Evolutionary conservation across 2,329 filamentous ascomycete species (phyloP).

Genomic region (Myriosclerotinia curreyana): DNA sequence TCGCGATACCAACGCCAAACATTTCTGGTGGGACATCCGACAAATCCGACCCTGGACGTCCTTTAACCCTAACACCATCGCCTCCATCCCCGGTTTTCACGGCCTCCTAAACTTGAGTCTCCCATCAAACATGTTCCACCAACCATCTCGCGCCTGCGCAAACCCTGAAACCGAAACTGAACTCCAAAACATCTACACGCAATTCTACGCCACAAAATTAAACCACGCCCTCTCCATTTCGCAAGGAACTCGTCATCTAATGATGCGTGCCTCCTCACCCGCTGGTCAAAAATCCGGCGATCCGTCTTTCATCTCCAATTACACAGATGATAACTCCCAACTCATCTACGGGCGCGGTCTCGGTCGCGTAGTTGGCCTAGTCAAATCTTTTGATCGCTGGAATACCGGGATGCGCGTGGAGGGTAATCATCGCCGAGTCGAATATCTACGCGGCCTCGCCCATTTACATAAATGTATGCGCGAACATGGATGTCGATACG

Average conservation of each 20-base stretch:
- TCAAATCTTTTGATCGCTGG: constrained; percentile 90
- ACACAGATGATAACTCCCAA: constrained; percentile 49
- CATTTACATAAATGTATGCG: constrained; percentile 91
- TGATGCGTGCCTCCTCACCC: constrained; percentile 36
- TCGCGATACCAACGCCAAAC: constrained; percentile 66
- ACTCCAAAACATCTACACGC: constrained; percentile 71
- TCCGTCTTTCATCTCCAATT: constrained; percentile 48
- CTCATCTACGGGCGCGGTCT: constrained; percentile 49
- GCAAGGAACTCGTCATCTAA: constrained; percentile 60
- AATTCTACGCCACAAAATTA: constrained; percentile 80
- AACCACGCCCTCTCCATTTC: constrained; percentile 80
- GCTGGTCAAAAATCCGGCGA: constrained; percentile 34
- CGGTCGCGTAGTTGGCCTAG: constrained; percentile 74
- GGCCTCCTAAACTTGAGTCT: constrained; percentile 70
- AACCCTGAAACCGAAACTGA: constrained; percentile 75
- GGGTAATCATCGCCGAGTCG: constrained; percentile 77
- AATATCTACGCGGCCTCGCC: constrained; percentile 82
- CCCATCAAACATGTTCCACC: constrained; percentile 57
- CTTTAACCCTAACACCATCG: constrained; percentile 72
- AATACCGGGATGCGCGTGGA: constrained; percentile 92
- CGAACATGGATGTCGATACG: constrained; percentile 88
- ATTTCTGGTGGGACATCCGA: constrained; percentile 96
- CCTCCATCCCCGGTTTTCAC: constrained; percentile 68
- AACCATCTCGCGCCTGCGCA: constrained; percentile 47
- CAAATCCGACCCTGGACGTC: constrained; percentile 79